Base-by-base conservation (phyloP, 805 yeast species). In the Sugiyamaella floridensis region DNA sequence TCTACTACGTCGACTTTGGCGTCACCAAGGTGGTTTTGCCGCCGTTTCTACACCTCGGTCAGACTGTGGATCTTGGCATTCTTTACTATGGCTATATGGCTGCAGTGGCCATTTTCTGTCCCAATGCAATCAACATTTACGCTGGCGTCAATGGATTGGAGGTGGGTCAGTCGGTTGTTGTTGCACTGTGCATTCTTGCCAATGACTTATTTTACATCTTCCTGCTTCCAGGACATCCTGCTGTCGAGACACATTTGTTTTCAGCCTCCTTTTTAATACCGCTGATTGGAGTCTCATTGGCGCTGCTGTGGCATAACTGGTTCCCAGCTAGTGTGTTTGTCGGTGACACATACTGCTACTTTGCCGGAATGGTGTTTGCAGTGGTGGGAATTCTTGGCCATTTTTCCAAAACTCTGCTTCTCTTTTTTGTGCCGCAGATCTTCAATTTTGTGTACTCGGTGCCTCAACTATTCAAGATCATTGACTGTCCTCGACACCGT, bases 321-420 rank as follows among this genome's bases (percentile, higher is more conserved):
- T 93, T 76, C 73, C 99, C 99, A 0, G 89, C 99, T 0, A 71
- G 71, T 52, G 98, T 89, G 1, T 93, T 93, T 71, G 99, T 93
- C 7, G 99, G 99, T 29, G 99, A 93, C 66, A 92, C 99, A 0
- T 93, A 86, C 73, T 93, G 99, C 71, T 93, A 93, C 70, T 90
- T 93, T 68, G 89, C 96, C 22, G 99, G 99, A 2, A 93, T 93
- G 99, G 96, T 93, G 0, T 89, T 93, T 69, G 99, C 98, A 0
- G 93, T 90, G 26, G 96, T 88, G 29, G 98, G 97, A 1, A 93
- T 93, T 37, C 76, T 88, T 54, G 98, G 98, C 1, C 99, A 93
- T 72, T 93, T 90, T 68, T 88, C 97, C 43, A 93, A 93, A 70
- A 93, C 99, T 0, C 73, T 92, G 60, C 73, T 93, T 69, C 69